Evolutionary conservation across 352 stramenopile genomes (phyloP).

Genomic region (Globisporangium sylvaticum): DNA sequence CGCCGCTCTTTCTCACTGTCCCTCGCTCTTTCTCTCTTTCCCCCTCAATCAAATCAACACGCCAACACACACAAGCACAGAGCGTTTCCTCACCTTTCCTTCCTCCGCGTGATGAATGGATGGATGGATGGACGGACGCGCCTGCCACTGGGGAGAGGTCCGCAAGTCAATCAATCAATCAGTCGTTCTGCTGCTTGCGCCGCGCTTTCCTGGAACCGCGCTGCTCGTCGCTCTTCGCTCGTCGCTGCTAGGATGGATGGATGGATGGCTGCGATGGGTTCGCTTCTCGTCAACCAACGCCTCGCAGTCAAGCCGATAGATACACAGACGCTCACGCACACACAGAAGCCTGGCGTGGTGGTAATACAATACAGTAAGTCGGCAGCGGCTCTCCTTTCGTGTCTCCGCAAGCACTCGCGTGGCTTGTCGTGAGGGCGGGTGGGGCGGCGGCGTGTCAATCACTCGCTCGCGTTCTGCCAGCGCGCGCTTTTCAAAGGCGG

Average conservation of each 20-base stretch:
- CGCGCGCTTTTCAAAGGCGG: conserved; percentile 7
- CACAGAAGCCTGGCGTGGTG: background rate
- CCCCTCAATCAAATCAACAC: background rate
- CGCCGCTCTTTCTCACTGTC: conserved; percentile 1
- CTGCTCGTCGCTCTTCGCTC: background rate
- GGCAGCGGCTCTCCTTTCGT: background rate
- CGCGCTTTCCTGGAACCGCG: background rate
- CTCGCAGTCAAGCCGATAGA: background rate
- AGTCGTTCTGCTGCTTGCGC: background rate
- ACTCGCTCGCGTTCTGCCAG: background rate
- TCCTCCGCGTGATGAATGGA: conserved; percentile 9
- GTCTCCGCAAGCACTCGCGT: background rate
- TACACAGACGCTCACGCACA: background rate
- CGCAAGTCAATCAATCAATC: background rate
- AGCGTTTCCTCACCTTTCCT: conserved; percentile 5
- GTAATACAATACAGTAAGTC: background rate
- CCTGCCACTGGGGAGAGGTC: background rate
- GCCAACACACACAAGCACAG: background rate
- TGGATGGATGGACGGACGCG: background rate
- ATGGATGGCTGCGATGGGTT: conserved; percentile 4
- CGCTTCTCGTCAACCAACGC: conserved; percentile 4
- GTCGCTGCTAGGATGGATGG: no score
- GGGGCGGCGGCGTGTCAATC: conserved; percentile 6
- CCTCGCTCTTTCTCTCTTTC: background rate
- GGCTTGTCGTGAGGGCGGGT: background rate